phyloP scores from a whole-genome alignment of 208 protist species.

The Trypanosomatidae sp. region DNA sequence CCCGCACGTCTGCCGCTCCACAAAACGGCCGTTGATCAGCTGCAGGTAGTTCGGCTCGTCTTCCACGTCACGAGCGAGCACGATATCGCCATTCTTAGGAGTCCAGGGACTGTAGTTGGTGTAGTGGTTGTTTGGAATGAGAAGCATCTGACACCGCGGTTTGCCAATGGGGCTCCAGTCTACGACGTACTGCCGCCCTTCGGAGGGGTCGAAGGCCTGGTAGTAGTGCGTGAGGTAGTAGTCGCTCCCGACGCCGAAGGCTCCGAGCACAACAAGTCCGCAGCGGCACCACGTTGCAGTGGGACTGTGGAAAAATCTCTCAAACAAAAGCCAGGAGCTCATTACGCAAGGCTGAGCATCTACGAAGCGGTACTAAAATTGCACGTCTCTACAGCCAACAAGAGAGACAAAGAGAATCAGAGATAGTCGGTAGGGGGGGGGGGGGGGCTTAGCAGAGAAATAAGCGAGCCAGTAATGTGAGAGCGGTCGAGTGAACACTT shows the following conservation, averaged over 20 bases:
- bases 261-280: constrained; percentile 52
- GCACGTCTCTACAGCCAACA: background rate
- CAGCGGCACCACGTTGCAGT: constrained; percentile 63
- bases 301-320: constrained; percentile 67
- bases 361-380: background rate
- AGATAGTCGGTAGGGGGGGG: background rate
- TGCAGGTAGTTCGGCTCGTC: constrained; percentile 75
- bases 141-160: constrained; percentile 66
- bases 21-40: constrained; percentile 80
- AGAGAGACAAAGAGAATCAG: background rate
- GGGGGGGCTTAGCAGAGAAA: too few species aligned
- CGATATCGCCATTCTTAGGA: constrained; percentile 78
- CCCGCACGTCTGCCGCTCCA: constrained; percentile 82
- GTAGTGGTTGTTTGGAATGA: constrained; percentile 81
- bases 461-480: background rate
- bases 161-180: constrained; percentile 82
- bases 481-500: background rate
- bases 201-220: constrained; percentile 60
- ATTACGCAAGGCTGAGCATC: constrained; percentile 21
- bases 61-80: constrained; percentile 68
- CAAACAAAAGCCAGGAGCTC: constrained; percentile 82
- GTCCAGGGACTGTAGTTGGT: constrained; percentile 88
- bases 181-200: constrained; percentile 64
- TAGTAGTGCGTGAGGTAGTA: constrained; percentile 89
- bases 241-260: constrained; percentile 70